A percentile compares a stretch with the other conserved stretches of the same genome.
Conservation (phyloP, 2,329 filamentous ascomycete species). For the Colletotrichum gigasporum region DNA sequence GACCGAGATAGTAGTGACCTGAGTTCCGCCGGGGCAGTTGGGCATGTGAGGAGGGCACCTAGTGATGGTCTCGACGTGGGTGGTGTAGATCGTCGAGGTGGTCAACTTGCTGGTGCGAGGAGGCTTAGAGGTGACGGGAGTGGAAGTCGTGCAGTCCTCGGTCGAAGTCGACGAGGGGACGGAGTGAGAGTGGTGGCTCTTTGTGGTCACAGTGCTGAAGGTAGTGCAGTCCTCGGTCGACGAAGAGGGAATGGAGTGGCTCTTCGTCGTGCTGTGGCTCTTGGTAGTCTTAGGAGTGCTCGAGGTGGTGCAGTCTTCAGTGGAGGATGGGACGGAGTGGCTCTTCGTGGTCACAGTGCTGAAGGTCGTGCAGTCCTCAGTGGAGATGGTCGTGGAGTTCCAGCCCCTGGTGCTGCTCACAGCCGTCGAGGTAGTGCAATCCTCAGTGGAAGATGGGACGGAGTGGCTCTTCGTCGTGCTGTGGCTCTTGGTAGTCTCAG, state of each 20-base stretch:
- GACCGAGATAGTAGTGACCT: slow-evolving; percentile 47
- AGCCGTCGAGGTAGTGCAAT: background rate
- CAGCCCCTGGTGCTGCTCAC: background rate
- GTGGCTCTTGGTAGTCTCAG: background rate
- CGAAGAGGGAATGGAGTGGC: background rate
- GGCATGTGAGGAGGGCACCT: slow-evolving; percentile 57
- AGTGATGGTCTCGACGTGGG: slow-evolving; percentile 61
- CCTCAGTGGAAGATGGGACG: background rate
- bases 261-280: background rate
- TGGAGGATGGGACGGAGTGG: background rate
- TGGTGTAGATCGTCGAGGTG: slow-evolving; percentile 51
- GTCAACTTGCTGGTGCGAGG: slow-evolving; percentile 26
- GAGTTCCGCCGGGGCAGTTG: slow-evolving; percentile 45
- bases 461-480: slow-evolving; percentile 1
- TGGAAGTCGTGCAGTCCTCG: background rate
- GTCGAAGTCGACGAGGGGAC: slow-evolving; percentile 48
- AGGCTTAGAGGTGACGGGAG: background rate
- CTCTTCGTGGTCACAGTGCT: slow-evolving; percentile 1
- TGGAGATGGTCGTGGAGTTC: background rate
- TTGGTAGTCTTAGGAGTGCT: slow-evolving; percentile 9
- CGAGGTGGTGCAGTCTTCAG: background rate
- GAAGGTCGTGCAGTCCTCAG: background rate
- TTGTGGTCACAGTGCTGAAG: background rate
- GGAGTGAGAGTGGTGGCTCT: background rate
- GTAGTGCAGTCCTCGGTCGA: background rate